Evolutionary conservation across 495 filamentous ascomycete species (phyloP).

Genomic region (Collariella sp.): DNA sequence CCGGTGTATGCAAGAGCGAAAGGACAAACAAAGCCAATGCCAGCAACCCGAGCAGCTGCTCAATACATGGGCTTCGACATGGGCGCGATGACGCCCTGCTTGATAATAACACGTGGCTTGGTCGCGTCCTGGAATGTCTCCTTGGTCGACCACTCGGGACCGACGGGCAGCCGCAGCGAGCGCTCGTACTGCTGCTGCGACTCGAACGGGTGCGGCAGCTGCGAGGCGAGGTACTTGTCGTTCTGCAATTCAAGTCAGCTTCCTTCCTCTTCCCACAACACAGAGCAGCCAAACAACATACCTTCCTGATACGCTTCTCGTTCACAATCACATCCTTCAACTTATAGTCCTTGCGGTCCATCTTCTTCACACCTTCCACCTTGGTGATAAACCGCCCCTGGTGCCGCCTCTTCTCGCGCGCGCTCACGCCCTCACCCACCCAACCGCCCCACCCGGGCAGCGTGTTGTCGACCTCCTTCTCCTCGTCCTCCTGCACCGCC

Average conservation of each 20-base stretch:
- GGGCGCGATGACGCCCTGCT: constrained; percentile 83
- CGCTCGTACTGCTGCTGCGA: constrained; percentile 83
- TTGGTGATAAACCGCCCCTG: constrained; percentile 55
- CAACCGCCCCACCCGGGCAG: constrained; percentile 87
- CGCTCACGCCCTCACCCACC: constrained; percentile 71
- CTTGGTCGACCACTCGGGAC: constrained; percentile 93
- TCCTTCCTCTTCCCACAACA: neutral
- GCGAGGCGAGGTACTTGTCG: constrained; percentile 72
- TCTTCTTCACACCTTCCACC: constrained; percentile 67
- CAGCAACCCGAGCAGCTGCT: neutral
- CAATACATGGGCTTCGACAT: constrained; percentile 69
- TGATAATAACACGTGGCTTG: constrained; percentile 85
- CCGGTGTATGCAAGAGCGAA: constrained; percentile 1
- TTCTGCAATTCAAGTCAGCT: constrained; percentile 53
- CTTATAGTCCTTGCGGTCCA: constrained; percentile 69
- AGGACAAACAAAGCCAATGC: neutral
- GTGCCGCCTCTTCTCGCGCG: constrained; percentile 51
- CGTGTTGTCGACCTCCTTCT: constrained; percentile 74
- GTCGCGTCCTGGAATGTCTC: constrained; percentile 81
- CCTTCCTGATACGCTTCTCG: constrained; percentile 86
- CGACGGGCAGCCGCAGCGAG: constrained; percentile 74
- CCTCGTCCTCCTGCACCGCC: constrained; percentile 66
- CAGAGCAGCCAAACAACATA: constrained; percentile 32
- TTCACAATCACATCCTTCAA: constrained; percentile 82
- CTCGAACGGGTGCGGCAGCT: constrained; percentile 82